Base-by-base conservation (phyloP, 148 eudicot genomes). In the Talinum fruticosum region DNA sequence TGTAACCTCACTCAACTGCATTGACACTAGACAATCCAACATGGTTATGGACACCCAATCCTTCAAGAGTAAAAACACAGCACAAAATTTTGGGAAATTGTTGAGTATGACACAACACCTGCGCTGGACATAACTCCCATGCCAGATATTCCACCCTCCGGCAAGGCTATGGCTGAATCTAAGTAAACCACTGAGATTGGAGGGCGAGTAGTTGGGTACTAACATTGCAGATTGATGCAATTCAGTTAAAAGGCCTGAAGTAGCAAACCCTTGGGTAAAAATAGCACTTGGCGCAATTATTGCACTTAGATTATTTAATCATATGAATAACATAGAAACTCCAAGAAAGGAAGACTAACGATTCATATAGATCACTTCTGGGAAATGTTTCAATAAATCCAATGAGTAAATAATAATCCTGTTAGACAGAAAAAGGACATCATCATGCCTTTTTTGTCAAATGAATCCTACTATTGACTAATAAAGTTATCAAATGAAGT, bases 261-360 rank as follows among this genome's bases (percentile, higher is more conserved):
- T 66, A 66, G 69, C 69, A 66, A 66, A 66, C 35, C 35, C 69
- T 66, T 10, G 35, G 69, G 36, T 66, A 66, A 30, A 66, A 66
- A 66, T 30, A 66, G 69, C 36, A 66, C 69, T 66, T 66, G 36
- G 69, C 4, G 34, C 36, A 36, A 12, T 66, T 66, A 66, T 62
- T 62, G 67, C 67, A 24, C 67, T 62, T 62, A 62, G 30, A 61
- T 61, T 7, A 62, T 62, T 62, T 62, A 66, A 14, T 32, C n/a
- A 66, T 66, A 66, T 66, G 69, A 33, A 66, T 66, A 66, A 66
- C 33, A 38, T 65, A 65, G 36, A 65, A 65, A 32, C 69, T 65
- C 36, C 21, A 4, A 13, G 69, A 66, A 28, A 66, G 69, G 37
- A 66, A 66, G 69, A 66, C 16, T 33, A 66, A 66, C 33, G 69